Evolutionary conservation across 2,329 filamentous ascomycete genomes (phyloP).

Genomic region (Dryadomyces quercivorus): DNA sequence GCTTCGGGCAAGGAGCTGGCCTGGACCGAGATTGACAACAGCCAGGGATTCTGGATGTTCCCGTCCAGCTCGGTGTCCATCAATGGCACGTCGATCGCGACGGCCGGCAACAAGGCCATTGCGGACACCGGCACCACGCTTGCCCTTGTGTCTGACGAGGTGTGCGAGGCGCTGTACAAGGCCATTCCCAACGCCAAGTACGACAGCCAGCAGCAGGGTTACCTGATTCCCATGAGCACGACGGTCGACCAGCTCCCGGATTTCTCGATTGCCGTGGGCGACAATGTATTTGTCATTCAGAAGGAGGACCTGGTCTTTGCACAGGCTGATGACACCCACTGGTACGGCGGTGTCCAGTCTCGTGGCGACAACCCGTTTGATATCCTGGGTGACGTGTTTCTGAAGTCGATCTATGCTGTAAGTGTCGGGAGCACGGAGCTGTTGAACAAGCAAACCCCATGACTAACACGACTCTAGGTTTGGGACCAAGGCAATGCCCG

Average conservation of each 20-base stretch:
- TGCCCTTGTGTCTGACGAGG: slow-evolving; percentile 48
- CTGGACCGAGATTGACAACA: slow-evolving; percentile 49
- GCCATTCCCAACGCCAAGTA: slow-evolving; percentile 50
- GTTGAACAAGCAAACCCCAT: not conserved
- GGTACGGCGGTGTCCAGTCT: slow-evolving; percentile 55
- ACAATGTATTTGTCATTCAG: slow-evolving; percentile 45
- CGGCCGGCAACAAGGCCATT: slow-evolving; percentile 50
- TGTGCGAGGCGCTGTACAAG: slow-evolving; percentile 50
- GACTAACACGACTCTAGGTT: slow-evolving; percentile 27
- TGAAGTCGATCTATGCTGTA: slow-evolving; percentile 54
- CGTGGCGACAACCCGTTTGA: slow-evolving; percentile 46
- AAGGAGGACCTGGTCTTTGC: slow-evolving; percentile 52
- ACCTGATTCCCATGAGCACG: slow-evolving; percentile 44
- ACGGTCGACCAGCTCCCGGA: slow-evolving; percentile 41
- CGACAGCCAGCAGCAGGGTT: slow-evolving; percentile 46
- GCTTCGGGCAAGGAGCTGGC: slow-evolving; percentile 39
- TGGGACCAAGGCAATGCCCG: slow-evolving; percentile 50
- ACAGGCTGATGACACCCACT: slow-evolving; percentile 37
- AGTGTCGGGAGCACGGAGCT: slow-evolving; percentile 20
- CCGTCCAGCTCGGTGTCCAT: slow-evolving; percentile 43
- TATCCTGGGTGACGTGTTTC: slow-evolving; percentile 50
- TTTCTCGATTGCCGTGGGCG: slow-evolving; percentile 51
- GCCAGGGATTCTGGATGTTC: slow-evolving; percentile 58
- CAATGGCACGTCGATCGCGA: slow-evolving; percentile 38
- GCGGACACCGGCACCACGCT: slow-evolving; percentile 62